Conservation (phyloP, 305 asterid species). For the Ajuga reptans region DNA sequence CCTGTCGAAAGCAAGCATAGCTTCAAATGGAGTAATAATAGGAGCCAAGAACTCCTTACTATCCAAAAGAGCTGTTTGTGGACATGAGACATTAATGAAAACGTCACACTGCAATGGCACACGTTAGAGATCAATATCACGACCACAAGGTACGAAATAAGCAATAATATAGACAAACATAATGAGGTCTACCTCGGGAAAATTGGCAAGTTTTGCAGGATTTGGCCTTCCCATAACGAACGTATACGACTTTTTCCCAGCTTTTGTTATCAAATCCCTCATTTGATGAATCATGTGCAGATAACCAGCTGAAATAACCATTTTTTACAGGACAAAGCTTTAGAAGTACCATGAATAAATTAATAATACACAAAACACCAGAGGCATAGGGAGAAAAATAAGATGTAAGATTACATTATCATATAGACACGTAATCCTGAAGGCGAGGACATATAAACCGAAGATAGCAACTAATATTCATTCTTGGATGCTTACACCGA, state of each 20-base stretch:
- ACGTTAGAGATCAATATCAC: constrained; percentile 18
- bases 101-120: constrained; percentile 66
- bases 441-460: not conserved
- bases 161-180: constrained; percentile 7
- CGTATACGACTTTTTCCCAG: constrained; percentile 85
- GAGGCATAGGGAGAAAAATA: not conserved
- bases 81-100: constrained; percentile 76
- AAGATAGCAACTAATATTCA: not conserved
- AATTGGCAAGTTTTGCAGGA: constrained; percentile 86
- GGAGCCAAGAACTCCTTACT: constrained; percentile 98
- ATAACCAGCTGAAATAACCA: constrained; percentile 68
- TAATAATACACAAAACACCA: not conserved
- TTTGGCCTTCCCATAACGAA: constrained; percentile 94
- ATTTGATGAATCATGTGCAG: constrained; percentile 78
- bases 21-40: constrained; percentile 89
- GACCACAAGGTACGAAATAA: constrained; percentile 15
- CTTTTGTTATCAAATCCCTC: constrained; percentile 62
- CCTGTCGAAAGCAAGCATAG: constrained; percentile 81
- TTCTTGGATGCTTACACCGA: not conserved
- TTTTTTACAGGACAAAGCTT: constrained; percentile 19
- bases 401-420: not conserved
- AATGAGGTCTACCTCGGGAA: constrained; percentile 65
- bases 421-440: not conserved
- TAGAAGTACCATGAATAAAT: constrained; percentile 15
- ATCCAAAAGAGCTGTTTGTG: constrained; percentile 85